Base-by-base conservation (phyloP, 148 eudicot genomes). In the Camellia granthamiana region DNA sequence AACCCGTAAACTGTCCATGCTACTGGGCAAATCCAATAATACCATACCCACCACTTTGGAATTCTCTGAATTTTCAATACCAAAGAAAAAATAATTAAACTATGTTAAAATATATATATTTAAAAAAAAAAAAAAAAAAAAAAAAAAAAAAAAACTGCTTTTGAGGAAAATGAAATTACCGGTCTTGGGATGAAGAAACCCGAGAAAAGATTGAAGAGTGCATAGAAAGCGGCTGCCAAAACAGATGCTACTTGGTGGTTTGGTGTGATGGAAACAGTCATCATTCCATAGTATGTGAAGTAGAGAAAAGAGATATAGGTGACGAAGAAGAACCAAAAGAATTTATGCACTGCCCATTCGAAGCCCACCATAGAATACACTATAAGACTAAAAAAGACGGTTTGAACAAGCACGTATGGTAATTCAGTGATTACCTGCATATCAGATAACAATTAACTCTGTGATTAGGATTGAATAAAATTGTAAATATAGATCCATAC, bases 11-110 rank as follows among this genome's bases (percentile, higher is more conserved):
- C 98, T 0, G 99, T 92, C 99, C 99, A 96, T 3, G 99, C 95
- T 41, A 94, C 97, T 0, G 99, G 99, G 84, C 98, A 93, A 64
- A 94, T 87, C 97, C 97, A 96, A 81, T 94, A 96, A 82, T 96
- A 96, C 99, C 99, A 96, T 80, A 91, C 46, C 99, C 99, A 96
- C 99, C 98, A 96, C 87, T 87, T 89, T 0, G 99, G 99, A 78
- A 96, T 96, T 82, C 85, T 92, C 99, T 96, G 95, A 60, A 75
- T 71, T 41, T 41, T 67, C 72, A 68, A 54, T 14, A 58, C 13
- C 54, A 43, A 61, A 19, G 41, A 51, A 23, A 51, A 30, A 30
- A 30, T 30, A 30, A 30, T 30, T 30, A 30, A 30, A 13, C 21
- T 3, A 0, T 64, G 65, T 79, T 49, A 65, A 38, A 4, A 14